Base-by-base conservation (phyloP, 169 alveolate species). In the Plasmodium billcollinsi region DNA sequence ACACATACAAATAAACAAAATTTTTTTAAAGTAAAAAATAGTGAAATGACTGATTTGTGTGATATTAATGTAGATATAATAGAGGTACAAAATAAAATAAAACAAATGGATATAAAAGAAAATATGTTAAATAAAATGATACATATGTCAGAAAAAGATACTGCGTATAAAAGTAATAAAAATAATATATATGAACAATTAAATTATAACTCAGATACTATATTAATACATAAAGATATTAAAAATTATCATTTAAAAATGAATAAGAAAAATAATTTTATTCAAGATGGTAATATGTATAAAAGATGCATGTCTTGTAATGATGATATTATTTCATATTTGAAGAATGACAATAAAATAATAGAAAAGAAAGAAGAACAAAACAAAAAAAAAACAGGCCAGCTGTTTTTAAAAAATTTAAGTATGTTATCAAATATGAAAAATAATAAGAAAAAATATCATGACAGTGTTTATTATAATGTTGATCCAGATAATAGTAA, bases 271-370 rank as follows among this genome's bases (percentile, higher is more conserved):
- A 58, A 11, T 18, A 61, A 61, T 11, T 5, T 5, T 39, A 75
- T 8, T 26, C 54, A 78, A 47, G 45, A 29, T 2, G 1, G 20
- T 3, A 20, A 45, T 14, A 75, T 52, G 29, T 47, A 39, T 26
- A 67, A 78, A 56, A 50, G 78, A 43, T 78, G 80, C 43, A 52
- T 15, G 18, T 78, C 90, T 20, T 78, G 80, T 21, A 67, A 69
- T 24, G 80, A 66, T 56, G 47, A 50, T 78, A n/a, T 43, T 29
- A 52, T 21, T 78, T 47, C 66, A 26, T 29, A 45, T 75, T 47
- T 62, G 47, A 39, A 39, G 47, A 39, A 39, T 39, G 47, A 39
- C 11, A 39, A 39, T 39, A 39, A 39, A 39, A 39, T 29, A 52
- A 65, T 66, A 78, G 73, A 49, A 15, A 78, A 78, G 29, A 78